Evolutionary conservation across 2,329 filamentous ascomycete genomes (phyloP).

Genomic region (Diaporthe amygdali): DNA sequence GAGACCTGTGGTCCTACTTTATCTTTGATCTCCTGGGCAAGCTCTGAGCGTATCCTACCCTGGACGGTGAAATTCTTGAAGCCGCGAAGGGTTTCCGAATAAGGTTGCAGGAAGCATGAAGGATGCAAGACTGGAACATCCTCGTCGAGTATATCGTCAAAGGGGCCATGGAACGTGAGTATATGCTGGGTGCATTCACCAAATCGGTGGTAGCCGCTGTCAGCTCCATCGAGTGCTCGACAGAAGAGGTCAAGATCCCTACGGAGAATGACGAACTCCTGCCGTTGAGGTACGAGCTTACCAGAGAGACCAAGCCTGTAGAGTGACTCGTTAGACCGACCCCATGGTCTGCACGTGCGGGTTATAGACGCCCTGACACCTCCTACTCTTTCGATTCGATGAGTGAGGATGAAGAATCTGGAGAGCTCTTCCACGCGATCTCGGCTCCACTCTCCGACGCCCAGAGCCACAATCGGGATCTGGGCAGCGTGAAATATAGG

Average conservation of each 20-base stretch:
- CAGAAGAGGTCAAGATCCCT: background rate
- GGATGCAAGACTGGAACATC: background rate
- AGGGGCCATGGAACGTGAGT: background rate
- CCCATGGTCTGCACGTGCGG: background rate
- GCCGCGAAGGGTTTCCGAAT: background rate
- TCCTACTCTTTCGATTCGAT: background rate
- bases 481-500: background rate
- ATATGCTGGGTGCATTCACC: background rate
- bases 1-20: background rate
- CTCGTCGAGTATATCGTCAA: background rate
- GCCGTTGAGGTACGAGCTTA: background rate
- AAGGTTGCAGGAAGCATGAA: background rate
- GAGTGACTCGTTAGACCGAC: background rate
- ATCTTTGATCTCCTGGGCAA: background rate
- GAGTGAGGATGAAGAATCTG: background rate
- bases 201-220: background rate
- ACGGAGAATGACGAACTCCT: background rate
- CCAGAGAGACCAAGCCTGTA: background rate
- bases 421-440: background rate
- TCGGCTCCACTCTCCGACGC: background rate
- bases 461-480: background rate
- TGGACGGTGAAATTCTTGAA: background rate
- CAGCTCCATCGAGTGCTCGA: background rate
- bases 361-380: background rate
- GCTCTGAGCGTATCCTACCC: background rate